These are phyloP conservation scores for Metarhizium album DNA, from an alignment of 2,329 filamentous ascomycete species.

Conservation along the genomic window DNA sequence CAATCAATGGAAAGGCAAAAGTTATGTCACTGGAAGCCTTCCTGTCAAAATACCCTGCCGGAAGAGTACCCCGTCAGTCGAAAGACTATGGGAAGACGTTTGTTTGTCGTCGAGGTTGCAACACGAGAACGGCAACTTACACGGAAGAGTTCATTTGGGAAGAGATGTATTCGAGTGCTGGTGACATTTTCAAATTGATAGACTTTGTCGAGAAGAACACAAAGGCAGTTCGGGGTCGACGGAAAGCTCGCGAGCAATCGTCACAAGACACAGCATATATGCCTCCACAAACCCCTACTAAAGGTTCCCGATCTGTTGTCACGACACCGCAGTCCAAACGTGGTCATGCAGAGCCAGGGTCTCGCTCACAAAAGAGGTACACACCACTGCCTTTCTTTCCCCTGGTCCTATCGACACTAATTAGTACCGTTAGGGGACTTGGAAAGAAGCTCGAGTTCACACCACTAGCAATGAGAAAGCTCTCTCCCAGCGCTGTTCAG, in stretches of 20 bases:
- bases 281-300: slow-evolving; percentile 28
- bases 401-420: slow-evolving; percentile 23
- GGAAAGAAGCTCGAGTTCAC: slow-evolving; percentile 84
- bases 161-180: slow-evolving; percentile 59
- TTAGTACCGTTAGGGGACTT: slow-evolving; percentile 33
- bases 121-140: slow-evolving; percentile 79
- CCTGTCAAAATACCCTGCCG: slow-evolving; percentile 57
- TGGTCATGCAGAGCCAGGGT: slow-evolving; percentile 20
- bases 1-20: slow-evolving; percentile 81
- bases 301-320: slow-evolving; percentile 18
- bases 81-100: slow-evolving; percentile 78
- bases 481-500: slow-evolving; percentile 64
- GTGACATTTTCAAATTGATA: slow-evolving; percentile 53
- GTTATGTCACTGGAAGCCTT: slow-evolving; percentile 67
- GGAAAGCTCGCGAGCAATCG: slow-evolving; percentile 20
- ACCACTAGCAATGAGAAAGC: slow-evolving; percentile 75
- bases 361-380: slow-evolving; percentile 21
- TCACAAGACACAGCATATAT: slow-evolving; percentile 21
- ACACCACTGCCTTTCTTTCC: background rate
- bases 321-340: slow-evolving; percentile 21
- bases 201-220: slow-evolving; percentile 61
- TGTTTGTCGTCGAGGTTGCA: slow-evolving; percentile 80
- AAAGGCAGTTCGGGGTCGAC: slow-evolving; percentile 44
- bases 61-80: slow-evolving; percentile 61
- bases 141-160: slow-evolving; percentile 92